Evolutionary conservation across 352 stramenopile species (phyloP), one percentile per base, ranked within the genome.

Genomic region (Phytophthora sansomeana): DNA sequence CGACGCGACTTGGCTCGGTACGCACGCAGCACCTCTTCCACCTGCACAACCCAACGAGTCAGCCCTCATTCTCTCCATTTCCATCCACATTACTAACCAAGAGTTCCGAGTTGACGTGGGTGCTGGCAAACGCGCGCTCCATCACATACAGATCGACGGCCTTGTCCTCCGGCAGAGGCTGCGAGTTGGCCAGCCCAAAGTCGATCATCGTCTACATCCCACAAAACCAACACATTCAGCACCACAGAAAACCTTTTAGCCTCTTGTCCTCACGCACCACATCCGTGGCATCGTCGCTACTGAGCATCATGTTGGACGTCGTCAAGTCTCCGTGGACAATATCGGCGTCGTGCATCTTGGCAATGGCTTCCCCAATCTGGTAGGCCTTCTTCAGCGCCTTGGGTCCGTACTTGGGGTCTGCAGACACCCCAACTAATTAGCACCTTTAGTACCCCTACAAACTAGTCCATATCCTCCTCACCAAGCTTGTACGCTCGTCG

Each of bases 261-360:
- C 5, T 6, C 24, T 9, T 48, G n/a, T n/a, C n/a, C n/a, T n/a
- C n/a, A 77, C 81, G n/a, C 47, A 91, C 81, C 69, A 91, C 85
- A 47, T 89, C 77, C 1, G 70, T 84, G 5, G 76, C 77, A n/a
- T 86, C 78, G 2, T 83, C 69, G 46, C 79, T 89, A 57, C 72
- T 78, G n/a, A 96, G 69, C 87, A 98, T 95, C 70, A 98, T 90
- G 65, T 98, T 98, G 44, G 92, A 98, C 24, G 94, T 98, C 39
- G 92, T 98, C 42, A 98, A 75, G 72, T 98, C 94, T 46, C 94
- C 94, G 63, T 98, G 94, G 48, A 98, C 87, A 64, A 98, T 89
- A 59, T 96, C 90, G 21, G 91, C 78, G 76, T 96, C 89, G 70
- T 98, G 92, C 81, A 98, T 95, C 65, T 90, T 92, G 30, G 85